Conservation (phyloP, 257 asterid species). For the Solanum pinnatisectum region DNA sequence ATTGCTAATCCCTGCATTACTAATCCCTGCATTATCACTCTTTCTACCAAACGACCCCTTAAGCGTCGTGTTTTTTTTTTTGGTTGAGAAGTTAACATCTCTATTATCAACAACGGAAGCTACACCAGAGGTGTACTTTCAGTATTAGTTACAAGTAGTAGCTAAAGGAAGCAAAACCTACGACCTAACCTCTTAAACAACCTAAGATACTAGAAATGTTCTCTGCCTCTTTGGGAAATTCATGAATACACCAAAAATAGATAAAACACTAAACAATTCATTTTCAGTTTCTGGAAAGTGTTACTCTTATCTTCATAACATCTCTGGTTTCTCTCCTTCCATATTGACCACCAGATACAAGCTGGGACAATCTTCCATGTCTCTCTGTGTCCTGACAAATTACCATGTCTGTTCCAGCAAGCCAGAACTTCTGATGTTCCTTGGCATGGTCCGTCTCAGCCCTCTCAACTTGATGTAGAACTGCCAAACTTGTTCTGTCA, state of each 20-base stretch:
- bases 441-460: neutral
- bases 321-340: neutral
- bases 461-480: neutral
- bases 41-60: too few relatives aligned
- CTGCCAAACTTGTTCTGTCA: neutral
- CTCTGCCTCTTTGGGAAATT: neutral
- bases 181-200: neutral
- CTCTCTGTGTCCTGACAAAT: neutral
- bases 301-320: neutral
- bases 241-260: neutral
- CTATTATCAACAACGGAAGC: neutral
- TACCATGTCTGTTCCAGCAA: neutral
- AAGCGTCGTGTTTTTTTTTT: too few relatives aligned
- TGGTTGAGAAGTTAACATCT: neutral
- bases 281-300: neutral
- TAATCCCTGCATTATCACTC: too few relatives aligned
- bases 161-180: neutral
- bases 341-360: neutral
- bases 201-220: neutral
- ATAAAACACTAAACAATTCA: neutral
- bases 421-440: neutral
- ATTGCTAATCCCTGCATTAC: too few relatives aligned
- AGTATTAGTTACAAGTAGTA: neutral
- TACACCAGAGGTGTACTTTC: neutral
- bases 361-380: neutral